These are phyloP conservation scores for Heracleum sosnowskyi DNA, from an alignment of 129 eudicot genomes.

Conservation along the genomic window DNA sequence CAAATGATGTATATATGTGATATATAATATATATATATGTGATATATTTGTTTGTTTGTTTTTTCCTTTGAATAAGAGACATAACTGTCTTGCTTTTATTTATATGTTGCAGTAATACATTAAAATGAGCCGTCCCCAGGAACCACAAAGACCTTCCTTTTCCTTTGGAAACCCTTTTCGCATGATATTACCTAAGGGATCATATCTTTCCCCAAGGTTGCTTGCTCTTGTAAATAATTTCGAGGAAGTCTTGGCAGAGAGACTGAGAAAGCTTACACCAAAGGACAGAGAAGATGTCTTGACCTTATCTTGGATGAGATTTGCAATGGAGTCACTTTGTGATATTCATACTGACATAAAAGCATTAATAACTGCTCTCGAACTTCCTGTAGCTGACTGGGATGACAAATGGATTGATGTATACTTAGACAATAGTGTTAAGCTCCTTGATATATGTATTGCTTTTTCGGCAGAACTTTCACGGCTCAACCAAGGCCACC, in stretches of 20 bases:
- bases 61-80: background rate
- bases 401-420: constrained; percentile 93
- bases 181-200: constrained; percentile 63
- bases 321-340: constrained; percentile 54
- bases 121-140: constrained; percentile 78
- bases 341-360: constrained; percentile 68
- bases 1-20: background rate
- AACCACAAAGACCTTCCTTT: constrained; percentile 58
- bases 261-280: constrained; percentile 59
- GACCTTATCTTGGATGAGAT: constrained; percentile 74
- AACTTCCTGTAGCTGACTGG: constrained; percentile 88
- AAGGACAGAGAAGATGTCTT: constrained; percentile 40
- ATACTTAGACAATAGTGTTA: constrained; percentile 72
- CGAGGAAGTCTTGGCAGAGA: constrained; percentile 52
- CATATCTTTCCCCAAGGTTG: constrained; percentile 55
- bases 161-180: constrained; percentile 82
- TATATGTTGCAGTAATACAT: constrained; percentile 28
- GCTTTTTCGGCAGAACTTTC: constrained; percentile 70
- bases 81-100: background rate
- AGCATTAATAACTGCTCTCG: constrained; percentile 64
- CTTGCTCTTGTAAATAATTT: constrained; percentile 41
- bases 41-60: background rate
- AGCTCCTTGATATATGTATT: constrained; percentile 82
- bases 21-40: too few species aligned
- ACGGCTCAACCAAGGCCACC: constrained; percentile 70